These are phyloP conservation scores for Bassia scoparia DNA, from an alignment of 148 eudicot species.

Conservation along the genomic window DNA sequence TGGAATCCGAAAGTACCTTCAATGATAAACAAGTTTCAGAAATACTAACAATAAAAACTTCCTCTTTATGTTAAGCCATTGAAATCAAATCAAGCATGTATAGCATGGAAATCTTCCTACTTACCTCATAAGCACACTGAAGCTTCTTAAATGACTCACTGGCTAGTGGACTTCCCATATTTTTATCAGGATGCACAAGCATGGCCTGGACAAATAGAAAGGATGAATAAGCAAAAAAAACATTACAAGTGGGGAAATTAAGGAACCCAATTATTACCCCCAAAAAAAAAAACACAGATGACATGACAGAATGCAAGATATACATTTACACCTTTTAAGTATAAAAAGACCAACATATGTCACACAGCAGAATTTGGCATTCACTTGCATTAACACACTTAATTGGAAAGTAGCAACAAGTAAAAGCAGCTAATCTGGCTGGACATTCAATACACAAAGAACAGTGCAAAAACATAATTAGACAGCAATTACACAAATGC, in stretches of 20 bases:
- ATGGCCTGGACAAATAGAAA: conserved; percentile 56
- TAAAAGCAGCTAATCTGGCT: neutral
- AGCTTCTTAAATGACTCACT: conserved; percentile 99
- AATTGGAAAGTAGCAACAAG: neutral
- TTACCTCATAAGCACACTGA: conserved; percentile 97
- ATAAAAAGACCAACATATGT: neutral
- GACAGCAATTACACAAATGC: neutral
- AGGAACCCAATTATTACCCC: too few species aligned
- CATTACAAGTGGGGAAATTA: neutral
- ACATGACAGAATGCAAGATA: neutral
- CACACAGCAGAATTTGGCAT: neutral
- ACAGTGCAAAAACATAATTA: neutral
- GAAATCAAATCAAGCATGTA: neutral
- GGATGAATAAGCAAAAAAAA: conserved; percentile 3
- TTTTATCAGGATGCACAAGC: conserved; percentile 99
- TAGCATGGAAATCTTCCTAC: conserved; percentile 3
- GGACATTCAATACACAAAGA: neutral
- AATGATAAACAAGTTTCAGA: conserved; percentile 14
- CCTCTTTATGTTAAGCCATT: neutral
- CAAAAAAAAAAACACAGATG: neutral
- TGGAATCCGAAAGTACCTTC: conserved; percentile 91
- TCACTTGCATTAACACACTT: neutral
- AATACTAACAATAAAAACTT: conserved; percentile 1
- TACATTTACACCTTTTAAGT: neutral
- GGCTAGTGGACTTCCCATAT: conserved; percentile 92